A percentile compares a stretch with the other conserved stretches of the same genome.
Evolutionary conservation across 805 yeast genomes (phyloP).

Genomic region (Myxozyma geophila): DNA sequence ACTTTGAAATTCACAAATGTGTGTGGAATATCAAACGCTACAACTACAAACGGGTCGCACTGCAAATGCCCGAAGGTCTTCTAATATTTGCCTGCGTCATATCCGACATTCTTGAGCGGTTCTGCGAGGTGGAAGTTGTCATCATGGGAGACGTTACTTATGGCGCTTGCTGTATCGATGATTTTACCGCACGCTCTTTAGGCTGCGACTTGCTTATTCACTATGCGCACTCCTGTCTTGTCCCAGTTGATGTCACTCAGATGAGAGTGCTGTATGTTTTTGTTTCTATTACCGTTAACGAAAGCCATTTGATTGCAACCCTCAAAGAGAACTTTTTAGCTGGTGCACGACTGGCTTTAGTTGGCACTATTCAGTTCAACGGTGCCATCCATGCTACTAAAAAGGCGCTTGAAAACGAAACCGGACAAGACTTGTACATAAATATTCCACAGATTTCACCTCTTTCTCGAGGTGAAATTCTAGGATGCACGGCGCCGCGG

Average conservation of each 20-base stretch:
- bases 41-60: conserved; percentile 79
- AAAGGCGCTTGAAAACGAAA: conserved; percentile 53
- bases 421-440: conserved; percentile 54
- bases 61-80: conserved; percentile 97
- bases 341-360: conserved; percentile 75
- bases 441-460: conserved; percentile 92
- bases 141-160: conserved; percentile 99
- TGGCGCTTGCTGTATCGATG: conserved; percentile 98
- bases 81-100: conserved; percentile 84
- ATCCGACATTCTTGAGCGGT: conserved; percentile 88
- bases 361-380: conserved; percentile 96
- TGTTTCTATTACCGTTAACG: conserved; percentile 90
- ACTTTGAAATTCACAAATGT: conserved; percentile 94
- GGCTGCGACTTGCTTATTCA: conserved; percentile 95
- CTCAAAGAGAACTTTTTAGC: conserved; percentile 66
- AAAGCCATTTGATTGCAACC: conserved; percentile 77
- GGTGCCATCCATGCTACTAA: conserved; percentile 85
- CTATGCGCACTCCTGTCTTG: conserved; percentile 96
- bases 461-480: conserved; percentile 89
- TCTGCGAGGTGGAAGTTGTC: conserved; percentile 86
- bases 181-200: conserved; percentile 87
- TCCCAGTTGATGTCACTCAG: conserved; percentile 88
- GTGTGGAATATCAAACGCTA: conserved; percentile 86
- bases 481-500: conserved; percentile 93
- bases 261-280: conserved; percentile 94